Percentiles rank a stretch among this genome's conserved stretches.
Conservation (phyloP, 305 asterid species). For the Striga hermonthica region DNA sequence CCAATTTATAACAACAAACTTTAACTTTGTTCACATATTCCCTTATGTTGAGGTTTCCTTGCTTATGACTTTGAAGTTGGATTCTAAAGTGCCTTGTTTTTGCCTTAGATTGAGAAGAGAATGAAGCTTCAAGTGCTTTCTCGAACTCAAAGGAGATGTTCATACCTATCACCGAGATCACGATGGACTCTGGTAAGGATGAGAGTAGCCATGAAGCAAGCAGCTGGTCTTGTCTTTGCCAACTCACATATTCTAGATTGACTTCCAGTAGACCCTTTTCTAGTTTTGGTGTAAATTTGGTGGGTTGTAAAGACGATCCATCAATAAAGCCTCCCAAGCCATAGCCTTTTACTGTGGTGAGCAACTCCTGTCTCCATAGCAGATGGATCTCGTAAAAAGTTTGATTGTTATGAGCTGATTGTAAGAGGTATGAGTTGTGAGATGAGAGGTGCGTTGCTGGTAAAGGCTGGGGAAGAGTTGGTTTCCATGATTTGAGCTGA, state of each 20-base stretch:
- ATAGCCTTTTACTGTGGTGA: not conserved
- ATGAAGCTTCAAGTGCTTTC: no score
- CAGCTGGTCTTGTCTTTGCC: not conserved
- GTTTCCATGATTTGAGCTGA: no score
- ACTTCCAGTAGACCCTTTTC: not conserved
- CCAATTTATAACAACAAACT: no score
- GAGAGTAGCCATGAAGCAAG: not conserved
- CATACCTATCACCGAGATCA: not conserved
- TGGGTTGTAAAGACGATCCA: not conserved
- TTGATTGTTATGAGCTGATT: not conserved
- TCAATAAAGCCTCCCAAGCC: not conserved
- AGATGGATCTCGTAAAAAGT: not conserved
- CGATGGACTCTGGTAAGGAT: not conserved
- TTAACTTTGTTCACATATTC: no score
- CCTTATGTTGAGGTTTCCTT: no score
- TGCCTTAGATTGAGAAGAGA: no score
- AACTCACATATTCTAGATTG: not conserved
- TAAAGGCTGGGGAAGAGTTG: no score
- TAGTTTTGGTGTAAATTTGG: not conserved
- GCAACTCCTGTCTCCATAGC: not conserved
- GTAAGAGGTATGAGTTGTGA: not conserved
- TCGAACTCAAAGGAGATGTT: no score
- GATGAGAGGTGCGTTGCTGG: no score
- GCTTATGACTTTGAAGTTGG: no score
- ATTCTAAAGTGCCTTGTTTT: no score